Conservation (phyloP, 306 rosid genomes). For the Hippophae rhamnoides region DNA sequence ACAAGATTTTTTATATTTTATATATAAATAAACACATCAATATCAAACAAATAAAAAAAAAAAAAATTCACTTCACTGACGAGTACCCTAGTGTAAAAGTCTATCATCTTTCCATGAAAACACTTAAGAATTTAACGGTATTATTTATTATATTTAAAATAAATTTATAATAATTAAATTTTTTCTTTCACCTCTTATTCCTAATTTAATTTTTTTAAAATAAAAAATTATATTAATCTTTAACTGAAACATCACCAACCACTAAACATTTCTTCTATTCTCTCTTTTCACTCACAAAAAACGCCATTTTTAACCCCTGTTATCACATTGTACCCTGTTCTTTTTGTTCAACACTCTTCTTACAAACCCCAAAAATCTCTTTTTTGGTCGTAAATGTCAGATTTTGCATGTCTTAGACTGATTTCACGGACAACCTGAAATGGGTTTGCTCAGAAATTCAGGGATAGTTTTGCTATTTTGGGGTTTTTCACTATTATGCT, state of each 20-base stretch:
- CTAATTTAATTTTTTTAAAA: constrained; percentile 17
- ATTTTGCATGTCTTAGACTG: constrained; percentile 2
- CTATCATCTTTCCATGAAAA: constrained; percentile 17
- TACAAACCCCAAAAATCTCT: constrained; percentile 25
- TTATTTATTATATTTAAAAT: too few relatives aligned
- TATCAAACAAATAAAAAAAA: too few relatives aligned
- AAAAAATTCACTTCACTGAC: too few relatives aligned
- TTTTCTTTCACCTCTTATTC: constrained; percentile 18
- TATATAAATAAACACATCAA: neutral
- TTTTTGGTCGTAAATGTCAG: constrained; percentile 17
- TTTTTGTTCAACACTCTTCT: constrained; percentile 13
- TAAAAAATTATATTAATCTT: constrained; percentile 4
- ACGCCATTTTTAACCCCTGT: constrained; percentile 3
- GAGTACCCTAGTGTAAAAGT: neutral
- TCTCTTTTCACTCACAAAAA: constrained; percentile 18
- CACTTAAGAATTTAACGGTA: neutral
- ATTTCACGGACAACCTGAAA: constrained; percentile 21
- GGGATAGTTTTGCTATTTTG: constrained; percentile 27
- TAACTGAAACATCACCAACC: constrained; percentile 36
- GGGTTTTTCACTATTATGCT: constrained; percentile 31
- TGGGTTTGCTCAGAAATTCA: constrained; percentile 38
- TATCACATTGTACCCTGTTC: constrained; percentile 11
- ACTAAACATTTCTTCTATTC: constrained; percentile 22
- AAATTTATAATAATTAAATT: too few relatives aligned
- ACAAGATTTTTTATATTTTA: constrained; percentile 5